Evolutionary conservation across 164 flowering plant genomes (phyloP).

Genomic region (Magnolia sinica): DNA sequence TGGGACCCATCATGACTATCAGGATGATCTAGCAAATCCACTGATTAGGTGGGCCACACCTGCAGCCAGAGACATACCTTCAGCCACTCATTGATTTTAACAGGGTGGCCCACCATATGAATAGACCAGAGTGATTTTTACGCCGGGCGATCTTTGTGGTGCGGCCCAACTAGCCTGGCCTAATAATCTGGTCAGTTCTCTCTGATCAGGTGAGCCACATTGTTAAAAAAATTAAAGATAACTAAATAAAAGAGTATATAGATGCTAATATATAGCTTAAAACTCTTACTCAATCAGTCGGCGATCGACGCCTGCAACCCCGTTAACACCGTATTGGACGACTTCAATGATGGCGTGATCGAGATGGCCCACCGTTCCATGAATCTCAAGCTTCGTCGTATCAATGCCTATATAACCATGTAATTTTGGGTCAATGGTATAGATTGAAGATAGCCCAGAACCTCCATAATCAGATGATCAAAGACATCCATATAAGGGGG

Average conservation of each 20-base stretch:
- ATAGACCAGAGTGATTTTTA: background rate
- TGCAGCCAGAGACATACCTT: background rate
- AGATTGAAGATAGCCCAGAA: no score
- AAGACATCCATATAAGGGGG: no score
- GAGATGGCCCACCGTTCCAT: conserved; percentile 51
- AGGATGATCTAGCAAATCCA: background rate
- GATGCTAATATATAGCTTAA: background rate
- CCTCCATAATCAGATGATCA: no score
- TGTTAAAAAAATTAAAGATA: background rate
- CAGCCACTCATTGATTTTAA: background rate
- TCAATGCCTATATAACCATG: conserved; percentile 20
- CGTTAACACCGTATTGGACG: background rate
- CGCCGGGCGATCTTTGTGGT: no score
- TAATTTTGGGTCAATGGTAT: no score
- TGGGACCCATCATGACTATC: no score
- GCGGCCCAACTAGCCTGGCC: no score
- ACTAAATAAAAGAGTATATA: background rate
- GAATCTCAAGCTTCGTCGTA: conserved; percentile 46
- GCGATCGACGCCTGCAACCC: conserved; percentile 7
- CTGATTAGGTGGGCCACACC: background rate
- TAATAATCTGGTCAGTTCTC: no score
- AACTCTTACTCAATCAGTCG: conserved; percentile 47
- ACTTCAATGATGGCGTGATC: conserved; percentile 44
- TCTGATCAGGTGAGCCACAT: background rate
- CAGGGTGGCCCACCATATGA: background rate